A percentile compares a stretch with the other conserved stretches of the same genome.
Evolutionary conservation across 352 stramenopile species (phyloP).

Genomic region (Poterioochromonas sp.): DNA sequence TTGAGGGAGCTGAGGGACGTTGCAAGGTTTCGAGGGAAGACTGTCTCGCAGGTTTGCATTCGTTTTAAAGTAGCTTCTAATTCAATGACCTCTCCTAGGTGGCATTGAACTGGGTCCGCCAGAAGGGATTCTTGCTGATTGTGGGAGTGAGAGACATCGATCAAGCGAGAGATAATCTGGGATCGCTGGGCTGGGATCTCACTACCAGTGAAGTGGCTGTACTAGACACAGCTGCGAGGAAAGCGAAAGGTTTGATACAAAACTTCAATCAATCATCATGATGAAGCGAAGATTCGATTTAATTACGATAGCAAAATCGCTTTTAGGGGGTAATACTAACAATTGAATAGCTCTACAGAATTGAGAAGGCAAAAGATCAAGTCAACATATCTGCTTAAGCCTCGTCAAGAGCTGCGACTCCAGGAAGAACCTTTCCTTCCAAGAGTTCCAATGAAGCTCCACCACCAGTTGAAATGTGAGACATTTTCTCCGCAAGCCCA

Average conservation of each 20-base stretch:
- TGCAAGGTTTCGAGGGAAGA: neutral
- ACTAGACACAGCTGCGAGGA: neutral
- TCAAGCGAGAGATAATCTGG: constrained; percentile 3
- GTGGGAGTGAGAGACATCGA: neutral
- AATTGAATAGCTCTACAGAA: neutral
- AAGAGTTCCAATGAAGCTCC: constrained; percentile 91
- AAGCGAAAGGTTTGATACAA: neutral
- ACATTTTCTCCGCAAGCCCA: constrained; percentile 79
- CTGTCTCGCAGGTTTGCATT: neutral
- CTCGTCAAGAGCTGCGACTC: constrained; percentile 87
- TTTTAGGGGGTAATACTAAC: neutral
- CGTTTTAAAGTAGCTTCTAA: neutral
- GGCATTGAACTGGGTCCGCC: neutral
- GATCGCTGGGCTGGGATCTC: neutral
- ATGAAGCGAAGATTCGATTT: too few species aligned
- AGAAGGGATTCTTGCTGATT: neutral
- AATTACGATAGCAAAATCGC: neutral
- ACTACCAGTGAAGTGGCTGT: neutral
- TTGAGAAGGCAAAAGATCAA: neutral
- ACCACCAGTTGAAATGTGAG: constrained; percentile 90
- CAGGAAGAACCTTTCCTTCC: constrained; percentile 94
- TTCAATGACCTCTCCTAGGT: neutral
- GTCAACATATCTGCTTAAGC: constrained; percentile 48
- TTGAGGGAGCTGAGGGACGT: neutral
- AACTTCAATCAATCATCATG: constrained; percentile 21